Evolutionary conservation across 164 flowering plant genomes (phyloP), one percentile per base, ranked within the genome.

Genomic region (Aristolochia californica): DNA sequence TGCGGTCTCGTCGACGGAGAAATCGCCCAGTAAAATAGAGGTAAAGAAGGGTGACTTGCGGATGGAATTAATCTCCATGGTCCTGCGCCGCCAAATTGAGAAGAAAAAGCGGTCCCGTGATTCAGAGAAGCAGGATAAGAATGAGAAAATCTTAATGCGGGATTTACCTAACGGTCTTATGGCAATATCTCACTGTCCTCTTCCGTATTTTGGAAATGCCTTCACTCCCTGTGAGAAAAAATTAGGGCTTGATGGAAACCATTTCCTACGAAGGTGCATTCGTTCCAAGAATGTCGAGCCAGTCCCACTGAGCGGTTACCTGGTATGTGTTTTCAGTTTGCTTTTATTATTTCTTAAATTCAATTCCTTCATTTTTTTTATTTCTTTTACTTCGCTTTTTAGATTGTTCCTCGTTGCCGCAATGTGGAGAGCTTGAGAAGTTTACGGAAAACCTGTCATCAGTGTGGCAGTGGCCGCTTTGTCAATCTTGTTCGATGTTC

Each of bases 231-330:
- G 72, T 56, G 75, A 73, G 52, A 67, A 73, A 47, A 87, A 83
- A 57, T 15, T 87, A 10, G 91, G 87, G 40, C 63, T 63, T 34
- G 78, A 71, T 47, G 30, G 62, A 0, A 58, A 56, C 50, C 63
- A 62, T 17, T 58, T 70, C 25, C 23, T 56, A 8, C 57, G 66
- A n/a, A 65, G 88, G 67, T 54, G 75, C 27, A 74, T 85, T 55
- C 75, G 95, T 59, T 87, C 97, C 2, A 90, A 90, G 66, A 90
- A 90, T 72, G 74, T 87, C 38, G 91, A 83, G 73, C 83, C 83
- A 3, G 45, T 78, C 26, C 84, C 80, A 0, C 55, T 79, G 63
- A 73, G 83, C 7, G 58, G 82, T 56, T 62, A 78, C 70, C 78
- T 85, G 97, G 97, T 87, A 51, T 87, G 27, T 47, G 27, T 13